Evolutionary conservation across 1,284 basidiomycete species (phyloP), one percentile per base, ranked within the genome.

Genomic region (Filobasidium uniguttulatum): DNA sequence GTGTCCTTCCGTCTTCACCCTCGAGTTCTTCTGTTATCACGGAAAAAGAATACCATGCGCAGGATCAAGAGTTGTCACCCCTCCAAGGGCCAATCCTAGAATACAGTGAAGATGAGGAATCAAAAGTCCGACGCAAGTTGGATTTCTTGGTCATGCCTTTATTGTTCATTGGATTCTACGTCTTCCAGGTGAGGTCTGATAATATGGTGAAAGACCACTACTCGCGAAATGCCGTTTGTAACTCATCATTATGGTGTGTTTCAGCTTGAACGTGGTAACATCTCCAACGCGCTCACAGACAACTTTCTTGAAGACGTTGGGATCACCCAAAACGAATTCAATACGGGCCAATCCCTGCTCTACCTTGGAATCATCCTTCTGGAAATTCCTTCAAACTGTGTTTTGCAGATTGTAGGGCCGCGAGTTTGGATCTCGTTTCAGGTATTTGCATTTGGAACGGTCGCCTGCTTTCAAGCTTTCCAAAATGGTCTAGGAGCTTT

Each of bases 231-330:
- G n/a, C n/a, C n/a, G n/a, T n/a, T n/a, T n/a, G n/a, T n/a, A n/a
- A n/a, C n/a, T n/a, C n/a, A n/a, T n/a, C n/a, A n/a, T n/a, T n/a
- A n/a, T n/a, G n/a, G n/a, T n/a, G n/a, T n/a, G n/a, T n/a, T 65
- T 0, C 60, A 64, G 38, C 58, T 66, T 6, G 63, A 66, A 49
- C 58, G 65, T 15, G 58, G 59, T 20, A 66, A 66, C n/a, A n/a
- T 60, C 40, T 52, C 56, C 34, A 52, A 52, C 22, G 40, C 53
- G 25, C 63, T 60, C 60, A 67, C 65, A 2, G 71, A 71, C 58
- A 65, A 65, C 50, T 56, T 72, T 35, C 58, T 72, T 5, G 44
- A 53, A 2, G 70, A 72, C 46, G 55, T 70, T 7, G 48, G 50
- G 0, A 45, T 72, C 36, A 65, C 61, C 2, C 67, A 65, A 5